Evolutionary conservation across 2,329 filamentous ascomycete species (phyloP), one percentile per base, ranked within the genome.

Genomic region (Exophiala calicioides): DNA sequence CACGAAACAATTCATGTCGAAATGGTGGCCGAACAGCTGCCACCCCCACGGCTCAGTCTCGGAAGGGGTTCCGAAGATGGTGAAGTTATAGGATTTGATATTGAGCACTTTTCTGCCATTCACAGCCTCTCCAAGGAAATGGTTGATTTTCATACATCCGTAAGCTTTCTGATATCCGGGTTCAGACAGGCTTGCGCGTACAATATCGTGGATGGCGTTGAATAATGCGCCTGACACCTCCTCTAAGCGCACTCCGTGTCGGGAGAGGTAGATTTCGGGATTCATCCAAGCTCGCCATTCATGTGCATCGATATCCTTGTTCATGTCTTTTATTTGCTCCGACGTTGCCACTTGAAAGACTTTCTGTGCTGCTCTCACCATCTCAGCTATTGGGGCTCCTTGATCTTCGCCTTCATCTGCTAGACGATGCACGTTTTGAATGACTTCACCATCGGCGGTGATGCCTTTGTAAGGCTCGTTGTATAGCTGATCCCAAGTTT

Each of bases 1-100:
- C 7, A 50, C 35, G 13, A 46, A 41, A 24, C 29, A 37, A 15
- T 46, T 46, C 29, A 50, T 23, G 26, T 10, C 18, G 8, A 50
- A 29, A 26, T 50, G 47, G 16, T 50, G 47, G n/a, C 47, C 47
- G 18, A 35, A 50, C 5, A 50, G 5, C 31, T 41, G 36, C 42
- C 41, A 50, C 3, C 47, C 47, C 47, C 47, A 50, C 3, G 47
- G 47, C 18, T 37, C 35, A 8, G 23, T 36, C n/a, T 12, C 3
- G 2, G 42, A 46, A 5, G 47, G 47, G 6, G 10, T 23, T 15
- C 42, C 47, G 30, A 46, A 50, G 32, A 45, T 2, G 26, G 20
- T 30, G 33, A 46, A 40, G 21, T 40, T 46, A 21, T 39, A 46
- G 9, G 15, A 21, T 9, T 26, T 13, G 10, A 13, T 27, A 21